Conservation (phyloP, 2,329 filamentous ascomycete genomes). For the Raffaelea ambrosiae region DNA sequence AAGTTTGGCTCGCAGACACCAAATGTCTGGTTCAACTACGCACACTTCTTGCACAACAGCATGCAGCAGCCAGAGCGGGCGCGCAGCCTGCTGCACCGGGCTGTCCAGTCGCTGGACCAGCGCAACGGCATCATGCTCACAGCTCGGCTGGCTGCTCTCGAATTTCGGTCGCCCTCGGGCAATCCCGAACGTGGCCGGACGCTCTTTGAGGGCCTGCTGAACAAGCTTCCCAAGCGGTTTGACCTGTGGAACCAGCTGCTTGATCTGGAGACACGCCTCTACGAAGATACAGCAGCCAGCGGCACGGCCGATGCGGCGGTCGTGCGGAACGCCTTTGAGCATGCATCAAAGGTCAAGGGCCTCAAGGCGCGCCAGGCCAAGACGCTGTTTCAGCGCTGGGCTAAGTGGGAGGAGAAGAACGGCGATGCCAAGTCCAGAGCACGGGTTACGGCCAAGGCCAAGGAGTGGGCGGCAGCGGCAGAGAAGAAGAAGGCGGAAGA, state of each 20-base stretch:
- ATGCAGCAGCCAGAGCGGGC: conserved; percentile 62
- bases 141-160: conserved; percentile 81
- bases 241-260: conserved; percentile 91
- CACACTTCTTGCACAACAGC: conserved; percentile 79
- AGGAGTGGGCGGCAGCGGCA: conserved; percentile 55
- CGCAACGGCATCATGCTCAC: conserved; percentile 58
- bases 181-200: conserved; percentile 88
- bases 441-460: conserved; percentile 60
- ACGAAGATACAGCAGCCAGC: conserved; percentile 42
- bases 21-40: conserved; percentile 88
- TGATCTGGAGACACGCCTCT: conserved; percentile 67
- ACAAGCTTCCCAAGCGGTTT: conserved; percentile 78
- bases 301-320: conserved; percentile 40
- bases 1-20: conserved; percentile 78
- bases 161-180: conserved; percentile 77
- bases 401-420: conserved; percentile 71
- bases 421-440: conserved; percentile 64
- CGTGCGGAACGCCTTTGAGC: conserved; percentile 73
- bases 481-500: conserved; percentile 28
- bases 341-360: conserved; percentile 58
- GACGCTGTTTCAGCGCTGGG: conserved; percentile 88
- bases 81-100: conserved; percentile 70
- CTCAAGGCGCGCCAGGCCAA: conserved; percentile 77
- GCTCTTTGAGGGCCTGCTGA: conserved; percentile 81
- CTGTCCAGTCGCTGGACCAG: conserved; percentile 70